Evolutionary conservation across 1,284 basidiomycete species (phyloP).

Genomic region (Serendipita sp.): DNA sequence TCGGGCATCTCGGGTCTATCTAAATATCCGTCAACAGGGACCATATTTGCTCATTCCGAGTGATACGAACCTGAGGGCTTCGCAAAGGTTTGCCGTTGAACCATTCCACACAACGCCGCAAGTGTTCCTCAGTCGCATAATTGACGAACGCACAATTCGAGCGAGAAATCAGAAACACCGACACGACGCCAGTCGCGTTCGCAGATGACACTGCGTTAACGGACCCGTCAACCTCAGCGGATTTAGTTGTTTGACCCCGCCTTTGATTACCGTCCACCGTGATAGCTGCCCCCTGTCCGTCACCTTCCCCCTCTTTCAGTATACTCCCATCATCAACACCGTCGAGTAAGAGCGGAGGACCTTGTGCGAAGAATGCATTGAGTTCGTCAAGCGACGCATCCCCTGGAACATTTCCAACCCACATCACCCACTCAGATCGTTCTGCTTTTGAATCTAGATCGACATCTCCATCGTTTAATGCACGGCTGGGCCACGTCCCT

Average conservation of each 20-base stretch:
- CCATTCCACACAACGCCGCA: constrained; percentile 52
- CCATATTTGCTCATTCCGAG: too few relatives aligned
- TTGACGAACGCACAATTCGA: constrained; percentile 93
- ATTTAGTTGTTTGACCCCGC: background rate
- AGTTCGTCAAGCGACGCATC: constrained; percentile 82
- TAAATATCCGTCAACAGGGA: constrained; percentile 17
- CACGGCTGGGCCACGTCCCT: too few relatives aligned
- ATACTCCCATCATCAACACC: background rate
- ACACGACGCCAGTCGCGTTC: constrained; percentile 47
- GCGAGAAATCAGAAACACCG: constrained; percentile 83
- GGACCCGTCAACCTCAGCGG: background rate
- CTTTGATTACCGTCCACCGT: background rate
- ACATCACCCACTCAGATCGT: constrained; percentile 89
- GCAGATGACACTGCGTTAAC: background rate
- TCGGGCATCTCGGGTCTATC: constrained; percentile 56
- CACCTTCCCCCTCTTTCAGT: background rate
- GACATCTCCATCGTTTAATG: too few relatives aligned
- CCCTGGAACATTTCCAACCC: constrained; percentile 79
- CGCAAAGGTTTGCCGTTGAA: constrained; percentile 63
- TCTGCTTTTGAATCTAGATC: constrained; percentile 24
- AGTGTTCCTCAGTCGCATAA: constrained; percentile 49
- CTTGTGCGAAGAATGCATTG: constrained; percentile 66
- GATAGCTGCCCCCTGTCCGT: background rate
- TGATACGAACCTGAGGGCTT: background rate
- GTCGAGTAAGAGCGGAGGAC: background rate